These are phyloP conservation scores for Ophiosphaerella herpotricha DNA, from an alignment of 2,329 filamentous ascomycete genomes.

Conservation along the genomic window DNA sequence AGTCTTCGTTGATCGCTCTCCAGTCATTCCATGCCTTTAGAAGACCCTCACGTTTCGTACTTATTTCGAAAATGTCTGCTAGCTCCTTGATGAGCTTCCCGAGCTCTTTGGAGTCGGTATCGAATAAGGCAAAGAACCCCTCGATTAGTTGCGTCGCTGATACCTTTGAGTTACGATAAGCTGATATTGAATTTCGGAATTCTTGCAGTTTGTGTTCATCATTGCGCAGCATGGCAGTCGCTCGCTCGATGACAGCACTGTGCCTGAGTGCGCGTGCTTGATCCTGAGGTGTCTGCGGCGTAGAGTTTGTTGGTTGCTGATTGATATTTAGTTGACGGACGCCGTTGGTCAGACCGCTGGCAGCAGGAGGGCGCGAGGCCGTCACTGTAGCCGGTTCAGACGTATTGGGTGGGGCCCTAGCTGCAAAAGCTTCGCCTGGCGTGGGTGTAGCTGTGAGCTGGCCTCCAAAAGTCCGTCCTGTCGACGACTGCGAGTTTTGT, in stretches of 20 bases:
- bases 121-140: conserved; percentile 83
- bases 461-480: conserved; percentile 81
- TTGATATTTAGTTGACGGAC: conserved; percentile 41
- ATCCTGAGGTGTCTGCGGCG: conserved; percentile 68
- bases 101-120: conserved; percentile 77
- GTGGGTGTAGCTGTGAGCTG: conserved; percentile 65
- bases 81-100: conserved; percentile 90
- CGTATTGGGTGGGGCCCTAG: conserved; percentile 51
- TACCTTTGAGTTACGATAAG: conserved; percentile 72
- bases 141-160: conserved; percentile 80
- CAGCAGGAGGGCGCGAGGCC: conserved; percentile 38
- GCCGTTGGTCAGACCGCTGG: conserved; percentile 24
- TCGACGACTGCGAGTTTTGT: conserved; percentile 80
- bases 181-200: conserved; percentile 80
- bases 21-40: conserved; percentile 91
- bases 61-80: conserved; percentile 88
- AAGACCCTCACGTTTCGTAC: conserved; percentile 71
- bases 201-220: conserved; percentile 73
- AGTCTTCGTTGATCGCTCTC: conserved; percentile 95
- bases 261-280: conserved; percentile 81
- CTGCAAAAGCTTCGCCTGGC: conserved; percentile 50
- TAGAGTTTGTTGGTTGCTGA: conserved; percentile 15
- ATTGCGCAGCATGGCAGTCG: conserved; percentile 77
- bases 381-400: conserved; percentile 47
- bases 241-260: conserved; percentile 82